Conservation (phyloP, 345 rosid species). For the Eucalyptus dawsonii region DNA sequence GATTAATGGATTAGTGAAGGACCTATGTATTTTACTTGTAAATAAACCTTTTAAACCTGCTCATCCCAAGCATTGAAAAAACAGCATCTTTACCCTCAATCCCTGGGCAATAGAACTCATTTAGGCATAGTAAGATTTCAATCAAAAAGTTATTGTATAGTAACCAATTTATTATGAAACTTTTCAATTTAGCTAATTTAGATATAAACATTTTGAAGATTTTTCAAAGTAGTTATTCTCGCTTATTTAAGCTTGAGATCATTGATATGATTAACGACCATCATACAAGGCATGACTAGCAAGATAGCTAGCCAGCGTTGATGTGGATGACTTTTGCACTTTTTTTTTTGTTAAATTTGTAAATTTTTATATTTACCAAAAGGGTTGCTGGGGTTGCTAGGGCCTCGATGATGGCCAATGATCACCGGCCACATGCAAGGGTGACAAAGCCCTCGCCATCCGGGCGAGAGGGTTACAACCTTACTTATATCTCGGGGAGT, state of each 20-base stretch:
- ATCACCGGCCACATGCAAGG: not conserved
- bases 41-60: not conserved
- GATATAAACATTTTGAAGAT: not conserved
- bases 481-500: not conserved
- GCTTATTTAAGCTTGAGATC: not conserved
- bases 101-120: not conserved
- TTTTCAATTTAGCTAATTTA: not conserved
- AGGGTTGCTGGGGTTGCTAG: not conserved
- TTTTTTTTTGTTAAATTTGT: not conserved
- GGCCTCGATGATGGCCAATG: not conserved
- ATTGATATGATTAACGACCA: not conserved
- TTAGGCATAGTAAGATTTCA: not conserved
- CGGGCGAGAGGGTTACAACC: fast-evolving
- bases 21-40: not conserved
- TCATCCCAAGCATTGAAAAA: not conserved
- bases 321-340: not conserved
- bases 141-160: not conserved
- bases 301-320: fast-evolving
- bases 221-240: not conserved
- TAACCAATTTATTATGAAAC: not conserved
- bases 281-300: fast-evolving
- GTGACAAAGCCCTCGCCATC: not conserved
- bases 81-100: not conserved
- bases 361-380: not conserved
- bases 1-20: not conserved